Conservation (phyloP, 441 rosid genomes). For the Sinapis alba region DNA sequence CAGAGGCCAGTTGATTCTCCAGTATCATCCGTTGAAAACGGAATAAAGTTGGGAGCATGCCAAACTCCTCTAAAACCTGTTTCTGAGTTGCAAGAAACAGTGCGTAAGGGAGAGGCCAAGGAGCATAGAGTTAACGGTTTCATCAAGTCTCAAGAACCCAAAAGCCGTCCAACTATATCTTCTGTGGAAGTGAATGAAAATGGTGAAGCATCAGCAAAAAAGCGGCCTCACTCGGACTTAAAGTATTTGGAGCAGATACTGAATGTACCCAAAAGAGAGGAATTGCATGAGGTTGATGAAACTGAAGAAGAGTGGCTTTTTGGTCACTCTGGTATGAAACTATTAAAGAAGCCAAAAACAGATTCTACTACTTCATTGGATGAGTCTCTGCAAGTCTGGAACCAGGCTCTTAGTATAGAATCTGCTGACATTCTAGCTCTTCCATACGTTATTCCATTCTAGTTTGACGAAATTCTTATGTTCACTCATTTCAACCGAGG, state of each 20-base stretch:
- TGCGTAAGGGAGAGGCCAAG: conserved; percentile 43
- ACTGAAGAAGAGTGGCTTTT: conserved; percentile 53
- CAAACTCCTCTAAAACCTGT: conserved; percentile 38
- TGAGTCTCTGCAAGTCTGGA: conserved; percentile 54
- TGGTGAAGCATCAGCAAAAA: conserved; percentile 47
- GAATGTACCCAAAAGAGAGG: conserved; percentile 51
- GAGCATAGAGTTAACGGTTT: conserved; percentile 53
- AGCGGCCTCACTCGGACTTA: conserved; percentile 59
- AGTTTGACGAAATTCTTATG: conserved; percentile 26
- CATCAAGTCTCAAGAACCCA: conserved; percentile 33
- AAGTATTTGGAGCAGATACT: conserved; percentile 60
- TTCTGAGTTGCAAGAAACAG: conserved; percentile 41
- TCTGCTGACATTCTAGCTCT: conserved; percentile 52
- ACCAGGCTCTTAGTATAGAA: conserved; percentile 51
- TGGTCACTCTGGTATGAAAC: conserved; percentile 26
- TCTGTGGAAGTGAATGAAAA: conserved; percentile 40
- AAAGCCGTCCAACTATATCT: conserved; percentile 31
- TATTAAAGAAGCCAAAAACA: conserved; percentile 37
- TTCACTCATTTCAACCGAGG: conserved; percentile 1
- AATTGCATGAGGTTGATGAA: conserved; percentile 36
- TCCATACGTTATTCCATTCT: conserved; percentile 67
- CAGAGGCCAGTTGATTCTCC: conserved; percentile 41
- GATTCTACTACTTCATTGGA: conserved; percentile 33
- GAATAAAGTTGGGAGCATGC: conserved; percentile 46
- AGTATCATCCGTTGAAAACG: conserved; percentile 47